Evolutionary conservation across 352 stramenopile species (phyloP), one percentile per base, ranked within the genome.

Genomic region (Hyaloperonospora arabidopsidis): DNA sequence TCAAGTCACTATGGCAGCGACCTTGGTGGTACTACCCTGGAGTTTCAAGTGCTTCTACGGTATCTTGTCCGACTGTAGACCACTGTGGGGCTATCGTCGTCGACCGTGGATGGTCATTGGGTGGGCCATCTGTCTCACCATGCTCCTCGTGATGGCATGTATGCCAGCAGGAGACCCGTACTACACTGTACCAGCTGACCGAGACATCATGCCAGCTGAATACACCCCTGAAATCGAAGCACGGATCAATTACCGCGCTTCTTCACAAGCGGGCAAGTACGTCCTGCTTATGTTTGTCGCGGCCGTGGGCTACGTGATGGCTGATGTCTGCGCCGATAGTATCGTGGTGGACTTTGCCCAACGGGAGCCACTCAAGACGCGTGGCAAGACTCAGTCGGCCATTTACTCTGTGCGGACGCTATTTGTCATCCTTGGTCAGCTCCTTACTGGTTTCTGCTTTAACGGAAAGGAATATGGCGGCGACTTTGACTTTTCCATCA

Each of bases 321-420:
- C 61, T 14, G 61, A 79, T 19, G 72, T 79, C 32, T 72, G 65
- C 15, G 65, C 72, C 2, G 72, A 83, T 41, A 75, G 56, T 61
- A 63, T 81, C 14, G 69, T 83, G 11, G 72, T 83, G 18, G 71
- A 86, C 28, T 58, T 82, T 2, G 75, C 75, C 2, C 75, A 86
- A 44, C 70, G 75, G n/a, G 74, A 85, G 40, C 70, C 70, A 2
- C 18, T 71, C n/a, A 70, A 65, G 2, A 72, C 75, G 36, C 72
- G 74, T 36, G 74, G 70, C 40, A 76, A 72, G 45, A 83, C 71
- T 0, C 74, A 86, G 44, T 78, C 75, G 14, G 59, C 48, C 15
- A 77, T 86, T 47, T 86, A 86, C 57, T 62, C 55, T 13, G 51
- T 74, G 1, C 72, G 70, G 10, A 81, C 69, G 2, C 47, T 81